Evolutionary conservation across 108 stramenopile species (phyloP), one percentile per base, ranked within the genome.

Genomic region (Cyclostephanos tholiformis): DNA sequence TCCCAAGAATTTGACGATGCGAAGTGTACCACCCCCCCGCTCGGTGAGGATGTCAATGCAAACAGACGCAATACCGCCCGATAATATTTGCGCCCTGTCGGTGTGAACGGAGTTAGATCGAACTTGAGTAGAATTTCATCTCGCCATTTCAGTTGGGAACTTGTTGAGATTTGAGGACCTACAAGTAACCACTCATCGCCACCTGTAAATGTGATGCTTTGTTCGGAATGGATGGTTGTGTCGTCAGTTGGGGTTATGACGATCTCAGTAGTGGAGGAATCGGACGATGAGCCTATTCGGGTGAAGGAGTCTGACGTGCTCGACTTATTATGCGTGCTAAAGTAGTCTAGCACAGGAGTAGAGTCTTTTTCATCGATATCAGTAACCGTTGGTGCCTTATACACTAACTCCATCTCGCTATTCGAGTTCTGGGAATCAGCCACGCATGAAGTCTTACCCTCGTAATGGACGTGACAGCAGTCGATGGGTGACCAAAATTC

Each of bases 41-140:
- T 48, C 6, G 78, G 78, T 39, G 78, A 68, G 22, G 78, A 60
- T 23, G 17, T 72, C 19, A 72, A 27, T 22, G 78, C 59, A 59
- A 72, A 68, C 49, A 79, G 43, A 13, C 71, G 78, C 36, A 79
- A 59, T 48, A 72, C 26, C 27, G 78, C 71, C 22, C 59, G 43
- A 43, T 30, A 56, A 0, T 60, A 56, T 16, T 27, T 27, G 50
- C 23, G 71, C 2, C 53, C 26, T 20, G 23, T 46, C 44, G 27
- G 30, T 63, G 66, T 14, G 27, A 79, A 52, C 13, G 50, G 71
- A 2, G 60, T 48, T 13, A 66, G 32, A 50, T 79, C 61, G 57
- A 79, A 79, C 53, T 63, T 72, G 30, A 79, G 25, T 14, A 79
- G 48, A 16, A 46, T 23, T 32, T 79, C 60, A 36, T 72, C 49